A percentile compares a stretch with the other conserved stretches of the same genome.
phyloP scores from a whole-genome alignment of 805 yeast genomes.

The Lipomyces chichibuensis region DNA sequence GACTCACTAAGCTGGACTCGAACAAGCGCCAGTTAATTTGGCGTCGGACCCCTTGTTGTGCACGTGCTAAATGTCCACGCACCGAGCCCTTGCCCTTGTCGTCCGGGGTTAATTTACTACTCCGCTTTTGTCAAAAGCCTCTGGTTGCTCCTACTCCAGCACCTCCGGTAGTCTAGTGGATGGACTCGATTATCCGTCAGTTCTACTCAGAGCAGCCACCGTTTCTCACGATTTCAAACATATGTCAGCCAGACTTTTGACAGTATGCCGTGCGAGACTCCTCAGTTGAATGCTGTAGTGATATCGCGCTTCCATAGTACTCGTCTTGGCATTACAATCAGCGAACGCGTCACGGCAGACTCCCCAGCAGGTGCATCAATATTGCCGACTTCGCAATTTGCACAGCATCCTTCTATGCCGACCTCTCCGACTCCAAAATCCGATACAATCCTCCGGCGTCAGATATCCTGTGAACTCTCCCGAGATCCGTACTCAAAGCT shows the following conservation, averaged over 20 bases:
- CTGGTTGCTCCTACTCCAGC: too few species aligned
- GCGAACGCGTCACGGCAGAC: neutral
- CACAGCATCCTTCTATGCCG: neutral
- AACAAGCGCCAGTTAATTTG: too few species aligned
- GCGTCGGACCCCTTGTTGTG: too few species aligned
- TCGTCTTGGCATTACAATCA: neutral
- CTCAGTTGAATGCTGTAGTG: neutral
- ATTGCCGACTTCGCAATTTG: neutral
- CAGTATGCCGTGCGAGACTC: neutral
- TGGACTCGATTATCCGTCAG: too few species aligned
- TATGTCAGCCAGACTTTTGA: neutral
- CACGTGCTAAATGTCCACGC: neutral
- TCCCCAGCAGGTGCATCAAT: neutral
- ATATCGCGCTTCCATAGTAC: too few species aligned
- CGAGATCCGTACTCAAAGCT: slow-evolving; percentile 1
- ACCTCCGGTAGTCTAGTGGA: too few species aligned
- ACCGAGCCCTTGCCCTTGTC: neutral
- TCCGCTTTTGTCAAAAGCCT: neutral
- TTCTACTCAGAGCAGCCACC: neutral
- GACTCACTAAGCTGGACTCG: too few species aligned
- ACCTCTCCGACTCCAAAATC: neutral
- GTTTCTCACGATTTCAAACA: neutral
- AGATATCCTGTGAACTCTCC: neutral
- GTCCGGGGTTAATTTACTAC: neutral
- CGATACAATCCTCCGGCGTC: neutral